Evolutionary conservation across 2,329 filamentous ascomycete genomes (phyloP).

Genomic region (Trichoderma pleuroti): DNA sequence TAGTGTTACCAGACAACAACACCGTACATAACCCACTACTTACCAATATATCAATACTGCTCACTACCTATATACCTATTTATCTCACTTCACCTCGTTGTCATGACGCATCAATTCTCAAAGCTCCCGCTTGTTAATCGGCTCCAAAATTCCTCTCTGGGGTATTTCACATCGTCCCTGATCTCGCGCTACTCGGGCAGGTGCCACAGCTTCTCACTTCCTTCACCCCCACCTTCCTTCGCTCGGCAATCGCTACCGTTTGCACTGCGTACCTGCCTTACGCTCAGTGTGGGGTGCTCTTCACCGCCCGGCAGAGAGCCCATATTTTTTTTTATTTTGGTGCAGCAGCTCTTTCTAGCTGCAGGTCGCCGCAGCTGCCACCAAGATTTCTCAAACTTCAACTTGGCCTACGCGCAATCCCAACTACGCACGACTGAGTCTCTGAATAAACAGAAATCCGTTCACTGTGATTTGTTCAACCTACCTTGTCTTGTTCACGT

Average conservation of each 20-base stretch:
- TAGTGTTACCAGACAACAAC: neutral
- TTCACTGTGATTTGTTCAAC: neutral
- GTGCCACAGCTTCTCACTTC: constrained; percentile 4
- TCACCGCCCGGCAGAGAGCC: constrained; percentile 11
- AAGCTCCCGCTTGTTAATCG: neutral
- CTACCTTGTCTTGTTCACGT: neutral
- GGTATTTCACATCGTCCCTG: neutral
- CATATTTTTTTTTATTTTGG: neutral
- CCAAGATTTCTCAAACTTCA: neutral
- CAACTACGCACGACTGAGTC: neutral
- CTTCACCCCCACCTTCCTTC: constrained; percentile 7
- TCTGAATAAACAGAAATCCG: neutral
- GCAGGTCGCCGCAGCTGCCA: neutral
- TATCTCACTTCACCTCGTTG: neutral
- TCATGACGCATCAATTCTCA: neutral
- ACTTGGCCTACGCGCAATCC: neutral
- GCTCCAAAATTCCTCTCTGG: neutral
- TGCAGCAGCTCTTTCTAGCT: neutral
- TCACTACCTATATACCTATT: neutral
- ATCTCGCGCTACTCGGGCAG: neutral
- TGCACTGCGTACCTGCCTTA: neutral
- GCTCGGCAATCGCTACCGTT: constrained; percentile 4
- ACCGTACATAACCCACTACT: neutral
- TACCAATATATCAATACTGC: neutral
- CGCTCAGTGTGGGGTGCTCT: neutral